phyloP scores from a whole-genome alignment of 1,284 basidiomycete genomes.

The Sphaerobolus stellatus region DNA sequence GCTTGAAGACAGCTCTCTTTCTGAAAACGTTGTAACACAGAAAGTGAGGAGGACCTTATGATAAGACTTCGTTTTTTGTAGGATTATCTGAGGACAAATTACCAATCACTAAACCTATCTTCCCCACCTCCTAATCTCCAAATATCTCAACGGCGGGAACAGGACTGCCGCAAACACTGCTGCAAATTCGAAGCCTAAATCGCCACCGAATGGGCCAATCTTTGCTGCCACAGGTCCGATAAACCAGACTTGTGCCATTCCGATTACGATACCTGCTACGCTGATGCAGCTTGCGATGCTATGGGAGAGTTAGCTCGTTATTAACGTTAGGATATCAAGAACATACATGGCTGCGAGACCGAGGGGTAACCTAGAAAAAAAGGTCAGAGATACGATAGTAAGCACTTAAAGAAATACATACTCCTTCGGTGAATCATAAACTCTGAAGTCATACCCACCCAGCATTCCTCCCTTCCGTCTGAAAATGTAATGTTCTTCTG shows the following conservation, averaged over 20 bases:
- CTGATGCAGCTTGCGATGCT: slow-evolving; percentile 48
- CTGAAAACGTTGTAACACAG: too few species aligned
- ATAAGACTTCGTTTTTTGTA: too few species aligned
- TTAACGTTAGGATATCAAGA: neutral
- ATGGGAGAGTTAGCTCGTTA: slow-evolving; percentile 22
- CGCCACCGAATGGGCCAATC: slow-evolving; percentile 48
- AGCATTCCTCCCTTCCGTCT: slow-evolving; percentile 41
- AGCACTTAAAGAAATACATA: slow-evolving; percentile 20
- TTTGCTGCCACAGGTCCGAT: slow-evolving; percentile 48
- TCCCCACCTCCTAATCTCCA: slow-evolving; percentile 35
- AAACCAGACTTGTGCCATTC: slow-evolving; percentile 54
- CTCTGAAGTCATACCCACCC: slow-evolving; percentile 55
- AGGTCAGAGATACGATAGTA: neutral
- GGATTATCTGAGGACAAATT: too few species aligned
- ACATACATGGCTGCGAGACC: slow-evolving; percentile 55
- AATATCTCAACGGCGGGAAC: slow-evolving; percentile 43
- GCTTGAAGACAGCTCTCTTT: too few species aligned
- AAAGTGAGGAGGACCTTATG: too few species aligned
- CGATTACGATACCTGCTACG: slow-evolving; percentile 46
- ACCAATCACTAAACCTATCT: slow-evolving; percentile 1
- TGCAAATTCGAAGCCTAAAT: slow-evolving; percentile 59
- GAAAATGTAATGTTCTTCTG: slow-evolving; percentile 60
- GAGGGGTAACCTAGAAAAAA: slow-evolving; percentile 43
- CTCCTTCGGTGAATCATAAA: slow-evolving; percentile 50
- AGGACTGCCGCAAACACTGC: slow-evolving; percentile 42